phyloP scores from a whole-genome alignment of 345 rosid species.

The Zanthoxylum bungeanum region DNA sequence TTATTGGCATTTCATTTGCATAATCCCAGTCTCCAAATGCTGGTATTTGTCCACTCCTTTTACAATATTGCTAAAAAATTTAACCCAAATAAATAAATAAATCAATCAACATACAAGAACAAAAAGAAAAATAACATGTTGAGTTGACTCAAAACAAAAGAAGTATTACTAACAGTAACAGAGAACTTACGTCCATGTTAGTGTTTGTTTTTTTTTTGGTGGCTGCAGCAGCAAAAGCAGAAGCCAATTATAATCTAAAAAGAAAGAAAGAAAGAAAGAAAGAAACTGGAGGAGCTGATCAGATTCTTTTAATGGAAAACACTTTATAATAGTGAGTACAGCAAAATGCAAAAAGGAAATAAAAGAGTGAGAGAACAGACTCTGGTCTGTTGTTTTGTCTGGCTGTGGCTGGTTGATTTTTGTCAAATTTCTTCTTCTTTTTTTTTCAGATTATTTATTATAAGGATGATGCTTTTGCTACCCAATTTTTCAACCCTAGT shows the following conservation, averaged over 20 bases:
- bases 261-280: constrained; percentile 21
- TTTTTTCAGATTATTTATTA: background rate
- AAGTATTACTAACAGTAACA: background rate
- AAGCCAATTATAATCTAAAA: too few species aligned
- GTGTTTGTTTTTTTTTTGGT: background rate
- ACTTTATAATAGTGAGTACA: background rate
- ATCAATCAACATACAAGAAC: background rate
- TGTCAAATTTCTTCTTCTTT: constrained; percentile 5
- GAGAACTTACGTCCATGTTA: constrained; percentile 14
- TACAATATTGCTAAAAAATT: constrained; percentile 32
- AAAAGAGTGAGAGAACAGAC: background rate
- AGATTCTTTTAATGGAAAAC: constrained; percentile 16
- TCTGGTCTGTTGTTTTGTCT: background rate
- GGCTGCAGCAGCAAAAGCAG: background rate
- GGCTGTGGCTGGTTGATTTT: too few species aligned
- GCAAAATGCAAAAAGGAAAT: background rate
- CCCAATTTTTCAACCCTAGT: background rate
- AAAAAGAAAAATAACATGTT: background rate
- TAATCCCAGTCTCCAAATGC: constrained; percentile 91
- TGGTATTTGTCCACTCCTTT: constrained; percentile 81
- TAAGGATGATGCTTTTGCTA: background rate
- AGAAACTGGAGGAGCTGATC: constrained; percentile 13
- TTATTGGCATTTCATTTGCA: constrained; percentile 81
- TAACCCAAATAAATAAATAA: background rate
- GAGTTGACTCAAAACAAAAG: too few species aligned